These are phyloP conservation scores for Trichoderma endophyticum DNA, from an alignment of 2,329 filamentous ascomycete species.

Conservation along the genomic window DNA sequence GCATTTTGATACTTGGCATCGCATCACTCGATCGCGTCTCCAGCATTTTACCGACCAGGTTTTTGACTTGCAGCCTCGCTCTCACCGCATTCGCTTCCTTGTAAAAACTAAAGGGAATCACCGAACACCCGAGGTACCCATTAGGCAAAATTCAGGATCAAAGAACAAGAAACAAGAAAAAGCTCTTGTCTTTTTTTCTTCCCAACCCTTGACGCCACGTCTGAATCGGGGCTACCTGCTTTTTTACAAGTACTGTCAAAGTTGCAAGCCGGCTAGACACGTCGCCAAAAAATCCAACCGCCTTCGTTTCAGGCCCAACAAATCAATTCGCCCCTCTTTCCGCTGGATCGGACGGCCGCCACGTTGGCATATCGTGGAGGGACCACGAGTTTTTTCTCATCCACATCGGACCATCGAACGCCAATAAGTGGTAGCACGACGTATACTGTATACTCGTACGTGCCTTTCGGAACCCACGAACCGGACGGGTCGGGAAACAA, in stretches of 20 bases:
- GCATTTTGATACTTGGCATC: conserved; percentile 3
- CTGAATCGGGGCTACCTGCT: background rate
- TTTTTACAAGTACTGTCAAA: background rate
- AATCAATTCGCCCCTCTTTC: conserved; percentile 8
- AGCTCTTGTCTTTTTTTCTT: too few relatives aligned
- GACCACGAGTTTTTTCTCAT: background rate
- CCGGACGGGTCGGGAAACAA: background rate
- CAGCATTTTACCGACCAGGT: background rate
- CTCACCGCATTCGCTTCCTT: conserved; percentile 3
- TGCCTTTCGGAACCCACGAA: background rate
- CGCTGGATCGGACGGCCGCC: conserved; percentile 22
- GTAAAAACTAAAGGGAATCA: background rate
- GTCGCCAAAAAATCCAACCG: conserved; percentile 6
- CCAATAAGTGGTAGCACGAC: background rate
- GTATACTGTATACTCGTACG: background rate
- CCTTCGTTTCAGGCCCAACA: conserved; percentile 9
- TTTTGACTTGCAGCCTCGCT: background rate
- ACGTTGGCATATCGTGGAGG: conserved; percentile 17
- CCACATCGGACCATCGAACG: background rate
- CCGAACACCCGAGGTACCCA: background rate
- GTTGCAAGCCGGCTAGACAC: conserved; percentile 3
- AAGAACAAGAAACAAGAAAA: background rate
- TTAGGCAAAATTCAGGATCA: background rate
- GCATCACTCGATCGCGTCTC: background rate
- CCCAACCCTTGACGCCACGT: conserved; percentile 14